Conservation (phyloP, 2,329 filamentous ascomycete genomes). For the Hymenoscyphus infarciens region DNA sequence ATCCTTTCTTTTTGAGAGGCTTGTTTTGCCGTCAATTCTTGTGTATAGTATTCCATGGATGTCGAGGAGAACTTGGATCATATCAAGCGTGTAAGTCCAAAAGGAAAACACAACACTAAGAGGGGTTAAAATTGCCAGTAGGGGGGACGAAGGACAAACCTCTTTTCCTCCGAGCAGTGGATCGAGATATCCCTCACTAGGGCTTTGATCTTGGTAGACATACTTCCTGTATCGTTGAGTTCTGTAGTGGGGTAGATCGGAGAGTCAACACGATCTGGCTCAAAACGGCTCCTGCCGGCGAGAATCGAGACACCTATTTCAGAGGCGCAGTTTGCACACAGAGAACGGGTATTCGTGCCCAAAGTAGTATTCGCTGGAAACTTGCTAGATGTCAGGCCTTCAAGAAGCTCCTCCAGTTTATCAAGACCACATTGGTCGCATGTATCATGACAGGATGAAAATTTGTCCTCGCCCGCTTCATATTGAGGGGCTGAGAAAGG, state of each 20-base stretch:
- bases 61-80: constrained; percentile 12
- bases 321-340: neutral
- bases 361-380: neutral
- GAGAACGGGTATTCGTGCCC: neutral
- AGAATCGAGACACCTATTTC: neutral
- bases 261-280: no score
- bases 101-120: constrained; percentile 20
- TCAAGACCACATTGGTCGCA: constrained; percentile 11
- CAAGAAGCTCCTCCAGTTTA: constrained; percentile 12
- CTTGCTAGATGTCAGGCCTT: neutral
- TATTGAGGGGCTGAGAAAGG: neutral
- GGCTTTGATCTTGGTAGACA: constrained; percentile 21
- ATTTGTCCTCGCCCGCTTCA: no score
- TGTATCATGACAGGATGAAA: neutral
- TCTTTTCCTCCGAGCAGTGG: constrained; percentile 5
- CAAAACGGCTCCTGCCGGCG: no score
- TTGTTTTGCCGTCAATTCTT: constrained; percentile 47
- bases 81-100: constrained; percentile 18
- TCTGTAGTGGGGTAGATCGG: no score
- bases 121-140: neutral
- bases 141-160: neutral
- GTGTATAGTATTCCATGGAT: constrained; percentile 21
- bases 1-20: constrained; percentile 39
- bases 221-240: neutral
- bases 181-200: constrained; percentile 15